phyloP scores from a whole-genome alignment of 2,329 filamentous ascomycete species.

The Pseudocercospora musae region DNA sequence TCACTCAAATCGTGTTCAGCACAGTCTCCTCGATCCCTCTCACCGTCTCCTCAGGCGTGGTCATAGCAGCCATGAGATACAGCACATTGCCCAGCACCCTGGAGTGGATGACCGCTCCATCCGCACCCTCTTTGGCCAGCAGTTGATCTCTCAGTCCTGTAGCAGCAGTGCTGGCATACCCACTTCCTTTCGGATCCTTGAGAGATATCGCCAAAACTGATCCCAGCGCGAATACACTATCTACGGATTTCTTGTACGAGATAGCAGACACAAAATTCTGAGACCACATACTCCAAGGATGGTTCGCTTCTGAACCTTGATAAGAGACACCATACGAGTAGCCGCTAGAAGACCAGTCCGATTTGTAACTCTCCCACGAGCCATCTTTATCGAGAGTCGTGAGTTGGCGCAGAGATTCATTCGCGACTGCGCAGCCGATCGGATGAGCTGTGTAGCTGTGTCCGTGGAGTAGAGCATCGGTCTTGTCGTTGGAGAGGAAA shows the following conservation, averaged over 20 bases:
- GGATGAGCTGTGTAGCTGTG: conserved; percentile 86
- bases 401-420: conserved; percentile 63
- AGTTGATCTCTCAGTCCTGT: conserved; percentile 52
- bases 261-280: conserved; percentile 56
- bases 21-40: conserved; percentile 41
- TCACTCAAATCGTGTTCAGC: conserved; percentile 28
- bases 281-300: conserved; percentile 71
- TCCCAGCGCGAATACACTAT: conserved; percentile 69
- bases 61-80: conserved; percentile 59
- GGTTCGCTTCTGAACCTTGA: background rate
- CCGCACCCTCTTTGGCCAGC: conserved; percentile 33
- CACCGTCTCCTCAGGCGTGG: conserved; percentile 44
- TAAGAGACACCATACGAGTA: conserved; percentile 5
- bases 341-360: conserved; percentile 44
- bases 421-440: conserved; percentile 73
- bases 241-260: conserved; percentile 56
- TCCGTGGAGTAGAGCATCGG: conserved; percentile 74
- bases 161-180: conserved; percentile 57
- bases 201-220: conserved; percentile 68
- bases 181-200: conserved; percentile 47
- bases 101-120: conserved; percentile 52
- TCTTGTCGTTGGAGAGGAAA: conserved; percentile 70
- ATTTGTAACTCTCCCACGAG: conserved; percentile 56
- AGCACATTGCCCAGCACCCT: conserved; percentile 60
- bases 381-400: conserved; percentile 54